phyloP scores from a whole-genome alignment of 495 filamentous ascomycete species.

The Xylaria flabelliformis region DNA sequence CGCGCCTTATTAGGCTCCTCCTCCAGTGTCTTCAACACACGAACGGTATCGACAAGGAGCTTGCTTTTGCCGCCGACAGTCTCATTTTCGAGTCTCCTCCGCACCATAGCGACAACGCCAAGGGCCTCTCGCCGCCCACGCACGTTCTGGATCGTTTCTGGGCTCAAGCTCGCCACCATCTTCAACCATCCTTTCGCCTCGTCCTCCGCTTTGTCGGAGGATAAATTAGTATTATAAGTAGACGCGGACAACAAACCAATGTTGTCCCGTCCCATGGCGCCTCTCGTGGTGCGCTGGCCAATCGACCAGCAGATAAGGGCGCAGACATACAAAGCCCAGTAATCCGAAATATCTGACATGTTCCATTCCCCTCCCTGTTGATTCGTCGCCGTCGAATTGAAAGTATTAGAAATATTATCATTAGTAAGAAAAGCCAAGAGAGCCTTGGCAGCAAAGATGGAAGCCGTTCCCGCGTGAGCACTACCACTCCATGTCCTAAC shows the following conservation, averaged over 20 bases:
- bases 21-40: slow-evolving; percentile 52
- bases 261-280: slow-evolving; percentile 13
- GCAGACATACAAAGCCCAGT: slow-evolving; percentile 57
- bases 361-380: slow-evolving; percentile 29
- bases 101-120: slow-evolving; percentile 48
- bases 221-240: slow-evolving; percentile 32
- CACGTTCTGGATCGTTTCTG: slow-evolving; percentile 37
- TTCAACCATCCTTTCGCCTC: slow-evolving; percentile 38
- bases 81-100: slow-evolving; percentile 48
- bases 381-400: slow-evolving; percentile 18
- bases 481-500: slow-evolving; percentile 46
- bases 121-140: slow-evolving; percentile 43
- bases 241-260: slow-evolving; percentile 25
- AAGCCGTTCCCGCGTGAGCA: slow-evolving; percentile 30
- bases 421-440: slow-evolving; percentile 34
- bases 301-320: slow-evolving; percentile 57
- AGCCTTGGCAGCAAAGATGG: slow-evolving; percentile 38
- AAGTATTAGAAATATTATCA: slow-evolving; percentile 32
- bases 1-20: slow-evolving; percentile 44
- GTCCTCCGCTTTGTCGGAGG: slow-evolving; percentile 24
- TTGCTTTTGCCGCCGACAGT: slow-evolving; percentile 46
- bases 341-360: slow-evolving; percentile 50
- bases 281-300: slow-evolving; percentile 39
- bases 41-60: slow-evolving; percentile 53
- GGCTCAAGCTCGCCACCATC: slow-evolving; percentile 31